Conservation (phyloP, 2,329 filamentous ascomycete species). For the Venturia aucupariae region DNA sequence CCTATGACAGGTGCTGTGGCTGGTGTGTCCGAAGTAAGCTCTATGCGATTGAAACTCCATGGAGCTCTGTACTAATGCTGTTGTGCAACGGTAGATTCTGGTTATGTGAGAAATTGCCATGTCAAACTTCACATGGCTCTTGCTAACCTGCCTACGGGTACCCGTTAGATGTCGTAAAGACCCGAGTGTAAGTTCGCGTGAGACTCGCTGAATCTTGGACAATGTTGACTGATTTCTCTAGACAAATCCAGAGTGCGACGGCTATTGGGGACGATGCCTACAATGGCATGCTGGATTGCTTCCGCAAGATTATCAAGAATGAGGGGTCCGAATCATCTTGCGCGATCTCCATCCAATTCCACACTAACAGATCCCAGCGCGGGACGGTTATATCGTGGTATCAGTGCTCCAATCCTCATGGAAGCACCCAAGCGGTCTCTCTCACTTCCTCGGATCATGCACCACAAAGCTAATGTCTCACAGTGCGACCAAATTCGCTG, state of each 20-base stretch:
- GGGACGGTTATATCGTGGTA: conserved; percentile 80
- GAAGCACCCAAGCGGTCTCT: conserved; percentile 72
- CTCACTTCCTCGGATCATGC: conserved; percentile 5
- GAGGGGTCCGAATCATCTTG: conserved; percentile 62
- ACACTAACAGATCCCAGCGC: background rate
- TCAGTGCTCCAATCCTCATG: conserved; percentile 93
- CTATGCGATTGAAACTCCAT: background rate
- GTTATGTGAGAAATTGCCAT: conserved; percentile 56
- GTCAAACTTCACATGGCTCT: conserved; percentile 14
- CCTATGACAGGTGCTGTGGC: conserved; percentile 66
- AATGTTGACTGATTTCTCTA: conserved; percentile 28
- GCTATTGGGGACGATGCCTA: conserved; percentile 71
- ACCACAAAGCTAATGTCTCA: background rate
- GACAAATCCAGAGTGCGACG: conserved; percentile 75
- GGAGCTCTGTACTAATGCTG: conserved; percentile 14
- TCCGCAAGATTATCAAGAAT: conserved; percentile 90
- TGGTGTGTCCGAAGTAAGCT: conserved; percentile 81
- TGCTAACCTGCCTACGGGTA: conserved; percentile 55
- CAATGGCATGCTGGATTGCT: conserved; percentile 97
- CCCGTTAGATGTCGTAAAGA: conserved; percentile 97
- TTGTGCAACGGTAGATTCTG: conserved; percentile 56
- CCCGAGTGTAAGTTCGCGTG: conserved; percentile 64
- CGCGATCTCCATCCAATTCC: background rate
- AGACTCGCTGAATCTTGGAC: conserved; percentile 8
- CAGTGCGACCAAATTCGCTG: conserved; percentile 94